A percentile compares a stretch with the other conserved stretches of the same genome.
Evolutionary conservation across 2,329 filamentous ascomycete species (phyloP).

Genomic region (Alternaria viburni): DNA sequence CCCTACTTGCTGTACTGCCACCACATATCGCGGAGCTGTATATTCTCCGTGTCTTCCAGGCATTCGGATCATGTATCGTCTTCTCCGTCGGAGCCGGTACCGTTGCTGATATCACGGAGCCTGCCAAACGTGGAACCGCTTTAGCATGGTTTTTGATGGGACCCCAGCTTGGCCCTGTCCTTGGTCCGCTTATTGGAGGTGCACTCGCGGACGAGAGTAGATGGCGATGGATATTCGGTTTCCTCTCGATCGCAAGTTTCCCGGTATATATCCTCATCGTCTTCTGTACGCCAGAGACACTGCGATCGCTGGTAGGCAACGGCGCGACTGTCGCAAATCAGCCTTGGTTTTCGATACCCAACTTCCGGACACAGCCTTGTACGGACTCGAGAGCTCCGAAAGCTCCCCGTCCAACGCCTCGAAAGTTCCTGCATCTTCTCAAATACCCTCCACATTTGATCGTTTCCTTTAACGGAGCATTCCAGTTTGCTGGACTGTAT

Average conservation of each 20-base stretch:
- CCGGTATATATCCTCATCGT: constrained; percentile 40
- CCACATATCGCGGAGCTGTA: constrained; percentile 49
- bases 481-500: constrained; percentile 38
- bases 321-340: constrained; percentile 39
- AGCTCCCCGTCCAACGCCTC: constrained; percentile 30
- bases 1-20: constrained; percentile 49
- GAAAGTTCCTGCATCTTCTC: constrained; percentile 31
- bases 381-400: constrained; percentile 25
- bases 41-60: constrained; percentile 51
- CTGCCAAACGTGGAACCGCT: constrained; percentile 48
- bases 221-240: constrained; percentile 57
- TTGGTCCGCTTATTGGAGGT: constrained; percentile 54
- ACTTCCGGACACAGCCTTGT: constrained; percentile 28
- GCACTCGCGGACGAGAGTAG: constrained; percentile 41
- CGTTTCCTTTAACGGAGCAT: constrained; percentile 36
- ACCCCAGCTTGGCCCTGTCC: constrained; percentile 53
- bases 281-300: constrained; percentile 55
- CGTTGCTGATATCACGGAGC: constrained; percentile 52
- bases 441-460: constrained; percentile 38
- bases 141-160: constrained; percentile 54
- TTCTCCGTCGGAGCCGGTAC: constrained; percentile 54
- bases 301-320: constrained; percentile 55
- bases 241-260: constrained; percentile 36
- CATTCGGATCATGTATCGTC: constrained; percentile 53
- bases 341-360: constrained; percentile 36